Base-by-base conservation (phyloP, 768 basidiomycete species). In the Naematelia encephala region DNA sequence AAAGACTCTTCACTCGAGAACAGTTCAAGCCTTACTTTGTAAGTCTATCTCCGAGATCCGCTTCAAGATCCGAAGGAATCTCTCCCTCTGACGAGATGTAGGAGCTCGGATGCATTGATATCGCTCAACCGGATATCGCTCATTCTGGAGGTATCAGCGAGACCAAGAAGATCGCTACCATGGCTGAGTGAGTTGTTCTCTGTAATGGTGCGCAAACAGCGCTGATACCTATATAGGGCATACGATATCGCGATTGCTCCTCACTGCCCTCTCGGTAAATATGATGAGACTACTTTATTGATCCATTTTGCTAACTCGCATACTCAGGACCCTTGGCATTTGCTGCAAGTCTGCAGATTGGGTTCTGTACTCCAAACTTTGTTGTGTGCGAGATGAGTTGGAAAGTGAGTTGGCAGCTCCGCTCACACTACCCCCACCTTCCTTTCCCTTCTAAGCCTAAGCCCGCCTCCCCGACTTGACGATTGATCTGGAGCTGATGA, bases 201-300 rank as follows among this genome's bases (percentile, higher is more conserved):
- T 51, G 54, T 51, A 43, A 19, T 5, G 28, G 34, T 5, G n/a
- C n/a, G n/a, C n/a, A n/a, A n/a, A n/a, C n/a, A n/a, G n/a, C n/a
- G 43, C 45, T 48, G 34, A 39, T 16, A 16, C 8, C 34, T 16
- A 16, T 39, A 8, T 29, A 67, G 62, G 47, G 68, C 82, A 2
- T 88, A 87, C 69, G 88, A 88, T 61, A 84, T 88, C 53, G 86
- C 83, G 11, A 70, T 80, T 52, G 87, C 86, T 0, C 86, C 87
- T 3, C 86, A 88, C 67, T 87, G 86, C 75, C 87, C 87, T 1
- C 63, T 73, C 13, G 74, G 73, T 64, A 52, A 29, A 54, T 42
- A 26, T 46, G n/a, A n/a, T n/a, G n/a, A n/a, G n/a, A n/a, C 48
- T 29, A 53, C 48, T 44, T 30, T 63, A 2, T 42, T 54, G 27